A percentile compares a stretch with the other conserved stretches of the same genome.
Evolutionary conservation across 2,329 filamentous ascomycete species (phyloP).

Genomic region (Chlorencoelia australis): DNA sequence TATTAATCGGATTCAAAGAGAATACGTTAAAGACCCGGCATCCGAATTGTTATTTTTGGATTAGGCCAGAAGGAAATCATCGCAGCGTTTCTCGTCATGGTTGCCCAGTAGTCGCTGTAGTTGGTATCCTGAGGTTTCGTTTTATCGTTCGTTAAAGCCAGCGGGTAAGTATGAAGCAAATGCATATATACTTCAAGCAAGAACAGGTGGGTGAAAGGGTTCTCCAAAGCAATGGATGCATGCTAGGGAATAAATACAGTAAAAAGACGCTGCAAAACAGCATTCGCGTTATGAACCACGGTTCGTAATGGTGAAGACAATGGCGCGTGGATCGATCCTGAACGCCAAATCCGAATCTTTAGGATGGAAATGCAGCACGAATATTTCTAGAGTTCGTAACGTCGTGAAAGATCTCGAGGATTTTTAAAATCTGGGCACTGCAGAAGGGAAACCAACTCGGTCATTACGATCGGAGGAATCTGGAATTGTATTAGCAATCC

Average conservation of each 20-base stretch:
- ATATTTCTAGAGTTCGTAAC: conserved; percentile 21
- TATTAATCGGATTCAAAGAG: no score
- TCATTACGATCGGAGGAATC: conserved; percentile 27
- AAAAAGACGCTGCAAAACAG: conserved; percentile 1
- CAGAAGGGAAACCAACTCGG: conserved; percentile 18
- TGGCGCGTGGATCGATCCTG: conserved; percentile 12
- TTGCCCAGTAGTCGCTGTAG: conserved; percentile 28
- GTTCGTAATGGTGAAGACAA: conserved; percentile 12
- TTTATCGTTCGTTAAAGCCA: conserved; percentile 17
- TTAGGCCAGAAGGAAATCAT: conserved; percentile 20
- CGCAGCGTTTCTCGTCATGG: conserved; percentile 27
- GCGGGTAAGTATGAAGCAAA: conserved; percentile 4
- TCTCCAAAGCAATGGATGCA: conserved; percentile 2
- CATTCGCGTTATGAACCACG: neutral
- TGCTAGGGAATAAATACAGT: conserved; percentile 5
- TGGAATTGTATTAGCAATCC: conserved; percentile 23
- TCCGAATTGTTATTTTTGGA: no score
- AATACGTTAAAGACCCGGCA: no score
- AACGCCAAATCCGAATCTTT: no score
- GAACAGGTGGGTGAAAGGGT: conserved; percentile 1
- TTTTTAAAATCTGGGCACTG: conserved; percentile 8
- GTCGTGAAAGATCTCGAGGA: conserved; percentile 17
- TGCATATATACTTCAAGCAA: conserved; percentile 6
- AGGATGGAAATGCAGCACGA: conserved; percentile 11
- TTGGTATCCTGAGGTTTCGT: conserved; percentile 24